Conservation (phyloP, 495 filamentous ascomycete species). For the Stereocaulon alpinum region DNA sequence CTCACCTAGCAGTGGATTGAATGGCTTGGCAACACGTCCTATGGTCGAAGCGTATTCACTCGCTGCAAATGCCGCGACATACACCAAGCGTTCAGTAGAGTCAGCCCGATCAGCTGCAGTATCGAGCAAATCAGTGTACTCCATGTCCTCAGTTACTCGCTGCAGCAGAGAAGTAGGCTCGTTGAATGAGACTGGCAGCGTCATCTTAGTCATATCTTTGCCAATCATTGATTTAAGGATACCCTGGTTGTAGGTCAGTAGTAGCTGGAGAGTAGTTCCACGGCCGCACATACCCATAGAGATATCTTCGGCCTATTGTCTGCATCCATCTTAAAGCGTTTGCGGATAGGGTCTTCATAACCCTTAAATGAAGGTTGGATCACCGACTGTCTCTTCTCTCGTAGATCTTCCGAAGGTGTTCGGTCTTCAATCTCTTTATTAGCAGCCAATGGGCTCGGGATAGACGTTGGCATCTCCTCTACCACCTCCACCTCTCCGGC, state of each 20-base stretch:
- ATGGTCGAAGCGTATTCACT: conserved; percentile 96
- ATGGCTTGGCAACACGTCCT: conserved; percentile 92
- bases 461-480: conserved; percentile 40
- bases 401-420: conserved; percentile 37
- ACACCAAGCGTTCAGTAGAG: conserved; percentile 87
- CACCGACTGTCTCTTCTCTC: conserved; percentile 41
- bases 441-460: conserved; percentile 39
- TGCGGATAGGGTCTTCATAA: conserved; percentile 77
- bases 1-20: conserved; percentile 92
- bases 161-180: conserved; percentile 96
- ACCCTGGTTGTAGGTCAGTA: conserved; percentile 46
- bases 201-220: conserved; percentile 99
- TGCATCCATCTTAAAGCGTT: conserved; percentile 74
- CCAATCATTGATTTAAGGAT: conserved; percentile 99
- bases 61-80: conserved; percentile 89
- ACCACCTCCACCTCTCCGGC: conserved; percentile 79
- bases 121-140: conserved; percentile 89
- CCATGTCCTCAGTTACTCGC: conserved; percentile 92
- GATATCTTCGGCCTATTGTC: conserved; percentile 91
- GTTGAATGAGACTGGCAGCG: conserved; percentile 94
- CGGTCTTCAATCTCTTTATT: conserved; percentile 20
- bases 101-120: conserved; percentile 76
- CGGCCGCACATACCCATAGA: conserved; percentile 64
- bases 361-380: conserved; percentile 73
- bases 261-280: background rate